Evolutionary conservation across 352 stramenopile genomes (phyloP), one percentile per base, ranked within the genome.

Genomic region (Pythium aphanidermatum): DNA sequence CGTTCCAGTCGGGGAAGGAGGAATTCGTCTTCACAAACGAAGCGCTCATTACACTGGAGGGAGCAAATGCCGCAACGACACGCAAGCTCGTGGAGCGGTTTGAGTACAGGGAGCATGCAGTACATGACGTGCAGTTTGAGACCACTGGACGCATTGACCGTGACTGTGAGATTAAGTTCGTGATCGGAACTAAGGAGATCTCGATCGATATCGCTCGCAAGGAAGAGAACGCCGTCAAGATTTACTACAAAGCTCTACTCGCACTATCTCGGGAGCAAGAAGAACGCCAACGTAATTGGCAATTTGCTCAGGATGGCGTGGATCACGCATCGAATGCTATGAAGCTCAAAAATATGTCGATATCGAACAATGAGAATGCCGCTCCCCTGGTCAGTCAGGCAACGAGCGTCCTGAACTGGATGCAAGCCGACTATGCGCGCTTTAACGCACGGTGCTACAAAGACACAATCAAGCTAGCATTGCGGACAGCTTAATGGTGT

Each of bases 81-180:
- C 60, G 63, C 16, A 71, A 72, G 36, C 40, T 72, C 7, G 64
- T 78, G 16, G 24, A 65, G 24, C 65, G 70, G 14, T 57, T 55
- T 24, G 62, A 74, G 34, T 80, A 70, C 28, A 63, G 64, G 17
- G 62, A 79, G 19, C 51, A 55, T 24, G n/a, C 26, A 7, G 41
- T 79, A 37, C 43, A 40, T 0, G 31, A 58, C 11, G 67, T 83
- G 10, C 23, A 54, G 21, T 80, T 83, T 34, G 71, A 80, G 56
- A 83, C 71, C 8, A 73, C 68, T 3, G 71, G 71, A 0, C 65
- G 66, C 19, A 44, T 78, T 16, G 71, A 83, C 32, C 71, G 68
- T 25, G 71, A 83, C 56, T 83, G 71, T 31, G 71, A 80, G 55
- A 77, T 83, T 56, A 80, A 83, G 53, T 80, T 83, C 53, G 17